Conservation (phyloP, 2,329 filamentous ascomycete species). For the Plenodomus tracheiphilus region DNA sequence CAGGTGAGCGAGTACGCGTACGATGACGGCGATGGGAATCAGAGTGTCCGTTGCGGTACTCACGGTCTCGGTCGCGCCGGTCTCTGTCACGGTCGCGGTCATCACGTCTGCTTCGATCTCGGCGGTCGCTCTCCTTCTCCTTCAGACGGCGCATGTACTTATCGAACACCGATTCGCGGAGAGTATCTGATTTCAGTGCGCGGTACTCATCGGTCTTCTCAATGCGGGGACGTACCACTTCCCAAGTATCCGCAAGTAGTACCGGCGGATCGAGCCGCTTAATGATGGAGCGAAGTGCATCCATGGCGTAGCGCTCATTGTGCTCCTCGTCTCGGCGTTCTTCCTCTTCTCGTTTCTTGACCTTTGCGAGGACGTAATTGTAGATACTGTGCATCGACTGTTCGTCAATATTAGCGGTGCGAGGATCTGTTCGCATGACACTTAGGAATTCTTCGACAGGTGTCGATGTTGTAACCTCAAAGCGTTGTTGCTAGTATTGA, state of each 20-base stretch:
- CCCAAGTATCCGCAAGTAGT: constrained; percentile 77
- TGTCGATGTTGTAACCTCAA: constrained; percentile 85
- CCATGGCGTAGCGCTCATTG: constrained; percentile 80
- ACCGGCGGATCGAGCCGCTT: constrained; percentile 90
- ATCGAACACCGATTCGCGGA: constrained; percentile 82
- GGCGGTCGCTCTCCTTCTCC: constrained; percentile 77
- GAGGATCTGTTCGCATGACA: constrained; percentile 81
- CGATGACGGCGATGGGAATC: constrained; percentile 49
- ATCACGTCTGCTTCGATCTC: constrained; percentile 43
- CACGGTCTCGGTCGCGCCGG: constrained; percentile 46
- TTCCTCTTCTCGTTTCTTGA: constrained; percentile 78
- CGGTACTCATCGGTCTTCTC: constrained; percentile 83
- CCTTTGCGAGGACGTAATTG: constrained; percentile 85
- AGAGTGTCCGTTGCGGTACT: constrained; percentile 46
- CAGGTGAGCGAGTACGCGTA: constrained; percentile 82
- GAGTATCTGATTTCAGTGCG: constrained; percentile 79
- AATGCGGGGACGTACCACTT: constrained; percentile 79
- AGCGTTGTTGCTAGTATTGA: constrained; percentile 74
- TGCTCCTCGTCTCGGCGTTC: constrained; percentile 81
- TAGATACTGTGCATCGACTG: constrained; percentile 82
- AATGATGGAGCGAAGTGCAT: constrained; percentile 81
- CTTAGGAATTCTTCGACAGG: constrained; percentile 85
- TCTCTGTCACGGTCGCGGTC: constrained; percentile 51
- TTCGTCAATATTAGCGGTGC: constrained; percentile 82
- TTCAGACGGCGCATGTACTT: constrained; percentile 88